Base-by-base conservation (phyloP, 768 basidiomycete genomes). In the Lactifluus volemus region DNA sequence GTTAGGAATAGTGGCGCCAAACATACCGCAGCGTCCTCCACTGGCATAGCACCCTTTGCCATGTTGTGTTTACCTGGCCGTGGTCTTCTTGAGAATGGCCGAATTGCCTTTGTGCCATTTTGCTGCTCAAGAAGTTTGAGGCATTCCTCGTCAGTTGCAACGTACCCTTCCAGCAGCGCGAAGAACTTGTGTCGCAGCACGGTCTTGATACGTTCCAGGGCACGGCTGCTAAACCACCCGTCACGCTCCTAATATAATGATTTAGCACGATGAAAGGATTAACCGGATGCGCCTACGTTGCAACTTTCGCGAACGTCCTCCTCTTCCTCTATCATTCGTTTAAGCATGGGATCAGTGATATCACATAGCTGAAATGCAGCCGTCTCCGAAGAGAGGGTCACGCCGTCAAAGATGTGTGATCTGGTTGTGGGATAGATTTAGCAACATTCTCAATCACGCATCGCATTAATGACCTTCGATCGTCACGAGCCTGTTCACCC, bases 301-400 rank as follows among this genome's bases (percentile, higher is more conserved):
- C 90, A 92, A 12, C 72, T 76, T 62, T 89, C 86, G 38, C 85
- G 81, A 17, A 89, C 74, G 49, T 83, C 86, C 15, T 83, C 79
- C 5, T 83, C 78, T 60, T 88, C 83, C 62, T 88, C 80, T 54
- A 98, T 90, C 82, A 95, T 86, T 41, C 78, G 78, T 65, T 83
- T 83, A 51, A 97, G 73, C 81, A 94, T 86, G 6, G 86, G 84
- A 70, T 99, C 97, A 7, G 78, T 74, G 65, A 99, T 89, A 71
- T 99, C 97, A 71, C 90, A 90, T 6, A 99, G 78, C 72, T 98
- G 97, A 74, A 92, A 99, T 17, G 92, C 90, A 1, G 92, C 93
- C 0, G 91, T 88, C 71, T 96, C 89, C 67, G 88, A 85, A 49
- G 86, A 84, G 49, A 92, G 73, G 7, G 81, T 82, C 60, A 82